Evolutionary conservation across 2,329 filamentous ascomycete species (phyloP), one percentile per base, ranked within the genome.

Genomic region (Alternaria hordeiaustralica): DNA sequence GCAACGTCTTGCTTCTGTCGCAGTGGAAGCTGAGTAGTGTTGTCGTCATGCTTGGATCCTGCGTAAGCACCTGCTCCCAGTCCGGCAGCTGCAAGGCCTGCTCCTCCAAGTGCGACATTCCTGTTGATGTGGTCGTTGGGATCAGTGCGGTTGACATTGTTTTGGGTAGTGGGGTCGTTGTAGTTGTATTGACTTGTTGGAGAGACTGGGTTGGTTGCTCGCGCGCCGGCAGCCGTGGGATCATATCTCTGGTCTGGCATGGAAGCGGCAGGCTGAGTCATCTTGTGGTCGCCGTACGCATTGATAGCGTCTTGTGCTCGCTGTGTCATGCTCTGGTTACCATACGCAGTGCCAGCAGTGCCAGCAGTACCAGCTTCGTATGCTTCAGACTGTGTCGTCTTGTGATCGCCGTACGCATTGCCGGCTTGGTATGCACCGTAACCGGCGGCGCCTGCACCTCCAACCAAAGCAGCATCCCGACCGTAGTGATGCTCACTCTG

Each of bases 221-320:
- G 71, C 13, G 76, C 74, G 18, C 69, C 65, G 23, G 65, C 15
- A 47, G 66, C 65, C 36, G 67, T 62, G 6, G 75, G 67, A 43
- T 78, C 75, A 41, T 77, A 78, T 33, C 74, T 73, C 59, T 78
- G 75, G 5, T 78, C 72, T 26, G 70, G 64, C 72, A 79, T 72
- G 10, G 75, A 67, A 11, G 75, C 72, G n/a, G 49, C 55, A 7
- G 73, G 71, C 45, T 77, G 75, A 7, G 76, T 79, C 66, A 66
- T 72, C 25, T 65, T 72, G 41, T 78, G 75, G 9, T 75, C 68
- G 33, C 68, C 71, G 45, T 80, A 78, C 3, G 63, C 53, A 28
- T 79, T 65, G 2, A 68, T 70, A 21, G 73, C 71, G 53, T 81
- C 77, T 51, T 80, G 75, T 0, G 74, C 79, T 53, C 75, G 49